Evolutionary conservation across 441 rosid genomes (phyloP), one percentile per base, ranked within the genome.

Genomic region (Erodium moschatum): DNA sequence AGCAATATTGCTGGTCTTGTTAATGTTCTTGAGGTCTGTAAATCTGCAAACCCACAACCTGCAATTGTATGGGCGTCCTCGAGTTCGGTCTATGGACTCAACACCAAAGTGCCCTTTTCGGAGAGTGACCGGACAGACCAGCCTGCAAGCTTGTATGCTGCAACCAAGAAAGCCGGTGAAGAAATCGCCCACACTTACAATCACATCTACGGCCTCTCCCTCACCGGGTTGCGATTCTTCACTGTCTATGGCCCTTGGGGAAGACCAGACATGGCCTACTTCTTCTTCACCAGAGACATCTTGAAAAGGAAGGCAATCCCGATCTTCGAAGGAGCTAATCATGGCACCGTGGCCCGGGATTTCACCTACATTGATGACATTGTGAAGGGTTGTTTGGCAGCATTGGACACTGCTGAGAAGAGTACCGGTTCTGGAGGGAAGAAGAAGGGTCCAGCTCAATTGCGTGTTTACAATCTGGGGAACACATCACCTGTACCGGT

Each of bases 211-310:
- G 99, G 99, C 0, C 84, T 94, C 63, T 94, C 99, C 2, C 83
- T 94, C 38, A 94, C 99, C 1, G 99, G 99, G 52, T 76, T 94
- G 73, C 81, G 99, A 56, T 94, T 94, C 72, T 94, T 94, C 78
- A 94, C 99, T 0, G 99, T 94, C 60, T 94, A 94, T 70, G 99
- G 99, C 5, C 99, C 97, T 0, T 91, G 99, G 99, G 99, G 99
- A 31, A 88, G 99, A 68, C 99, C 99, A 3, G 99, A 94, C 80
- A 94, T 91, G 99, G 97, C 99, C 2, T 94, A 94, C 81, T 94
- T 91, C 87, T 94, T 94, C 78, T 94, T 94, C 80, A 91, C 99
- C 0, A 91, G 74, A 73, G 96, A 94, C 74, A 87, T 94, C 9
- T 72, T 94, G 76, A 88, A 85, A 70, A 90, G 99, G 44, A 94